Evolutionary conservation across 108 stramenopile species (phyloP), one percentile per base, ranked within the genome.

Genomic region (Licmophora abbreviata): DNA sequence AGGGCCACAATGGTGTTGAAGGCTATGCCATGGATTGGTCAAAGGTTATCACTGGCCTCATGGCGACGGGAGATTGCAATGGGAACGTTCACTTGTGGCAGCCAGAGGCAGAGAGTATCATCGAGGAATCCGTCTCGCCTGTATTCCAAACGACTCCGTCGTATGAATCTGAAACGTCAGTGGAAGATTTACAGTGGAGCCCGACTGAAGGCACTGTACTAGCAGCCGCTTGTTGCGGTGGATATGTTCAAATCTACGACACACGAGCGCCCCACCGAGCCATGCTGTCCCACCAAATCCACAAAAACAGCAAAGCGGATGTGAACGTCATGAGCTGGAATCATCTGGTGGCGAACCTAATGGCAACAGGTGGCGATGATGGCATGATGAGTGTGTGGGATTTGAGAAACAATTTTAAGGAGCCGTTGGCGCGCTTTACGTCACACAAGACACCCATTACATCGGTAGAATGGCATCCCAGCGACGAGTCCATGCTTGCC

Each of bases 321-420:
- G 91, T 99, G 24, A 99, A 99, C 67, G 98, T 97, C 14, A 68
- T 95, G 40, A 73, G 73, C 44, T 99, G 98, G 98, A 99, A 99
- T 73, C 44, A 59, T 9, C 61, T 73, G 52, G 93, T 97, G 2
- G 58, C 78, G 18, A 97, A 95, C 56, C 78, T 99, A 12, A 61
- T 99, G 46, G 95, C 93, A 1, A 88, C 83, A 23, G 98, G 96
- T 11, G 71, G 76, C 32, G 98, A 99, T 59, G 96, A 99, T 63
- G 98, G 98, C 45, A 66, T 64, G 37, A 73, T 83, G 37, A 64
- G 65, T 25, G 91, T 97, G 21, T 99, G 96, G 96, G 97, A 99
- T 61, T 81, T 99, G 35, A 81, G 97, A 21, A 52, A 66, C 49
- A 36, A 59, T 15, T 56, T 60, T 45, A 71, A 77, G 9, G 54